phyloP scores from a whole-genome alignment of 305 asterid genomes.

The Fraxinus platypoda region DNA sequence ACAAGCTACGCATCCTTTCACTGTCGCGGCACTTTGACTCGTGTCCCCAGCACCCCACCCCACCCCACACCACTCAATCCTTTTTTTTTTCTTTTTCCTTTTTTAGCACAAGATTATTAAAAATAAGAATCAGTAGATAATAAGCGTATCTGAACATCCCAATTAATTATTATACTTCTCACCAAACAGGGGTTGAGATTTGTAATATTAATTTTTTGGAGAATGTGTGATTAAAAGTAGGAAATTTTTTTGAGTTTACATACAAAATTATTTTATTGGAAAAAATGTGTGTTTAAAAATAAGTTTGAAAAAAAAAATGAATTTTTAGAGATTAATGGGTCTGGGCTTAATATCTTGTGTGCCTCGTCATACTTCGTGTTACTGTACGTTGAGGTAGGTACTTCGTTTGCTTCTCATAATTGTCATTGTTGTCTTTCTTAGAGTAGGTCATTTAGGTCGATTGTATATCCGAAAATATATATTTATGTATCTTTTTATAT shows the following conservation, averaged over 20 bases:
- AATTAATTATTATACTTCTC: background rate
- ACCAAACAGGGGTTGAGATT: no score
- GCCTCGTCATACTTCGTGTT: background rate
- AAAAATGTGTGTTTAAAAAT: no score
- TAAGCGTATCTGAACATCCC: background rate
- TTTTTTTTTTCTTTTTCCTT: background rate
- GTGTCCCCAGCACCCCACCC: background rate
- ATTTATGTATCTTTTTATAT: no score
- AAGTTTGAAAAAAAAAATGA: no score
- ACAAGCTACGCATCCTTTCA: slow-evolving; percentile 63
- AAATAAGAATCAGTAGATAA: background rate
- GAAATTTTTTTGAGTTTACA: no score
- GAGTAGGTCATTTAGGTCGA: background rate
- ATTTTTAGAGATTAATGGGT: no score
- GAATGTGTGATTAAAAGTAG: no score
- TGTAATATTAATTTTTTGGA: no score
- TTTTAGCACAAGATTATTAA: background rate
- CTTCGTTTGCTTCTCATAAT: background rate
- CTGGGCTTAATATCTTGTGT: background rate
- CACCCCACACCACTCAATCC: background rate
- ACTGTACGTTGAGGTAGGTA: background rate
- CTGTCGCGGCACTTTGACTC: slow-evolving; percentile 44
- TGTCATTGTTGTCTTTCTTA: background rate
- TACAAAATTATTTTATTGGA: no score
- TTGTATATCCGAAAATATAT: no score